Evolutionary conservation across 768 basidiomycete species (phyloP).

Genomic region (Jaapia argillacea): DNA sequence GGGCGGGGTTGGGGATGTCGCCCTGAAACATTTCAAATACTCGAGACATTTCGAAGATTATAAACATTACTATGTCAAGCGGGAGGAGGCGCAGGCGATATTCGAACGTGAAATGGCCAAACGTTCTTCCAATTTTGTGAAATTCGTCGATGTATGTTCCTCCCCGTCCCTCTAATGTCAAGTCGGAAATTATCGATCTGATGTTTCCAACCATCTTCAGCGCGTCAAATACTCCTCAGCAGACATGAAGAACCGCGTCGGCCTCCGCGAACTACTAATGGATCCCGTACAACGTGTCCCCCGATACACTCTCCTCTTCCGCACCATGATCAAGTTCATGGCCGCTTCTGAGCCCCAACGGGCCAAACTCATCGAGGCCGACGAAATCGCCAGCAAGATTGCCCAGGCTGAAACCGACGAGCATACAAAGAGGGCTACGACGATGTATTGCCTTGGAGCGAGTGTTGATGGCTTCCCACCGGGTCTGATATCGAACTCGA

Average conservation of each 20-base stretch:
- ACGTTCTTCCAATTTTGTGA: constrained; percentile 71
- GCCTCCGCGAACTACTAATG: constrained; percentile 86
- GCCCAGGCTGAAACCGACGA: constrained; percentile 89
- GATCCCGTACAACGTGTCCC: constrained; percentile 96
- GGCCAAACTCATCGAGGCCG: constrained; percentile 70
- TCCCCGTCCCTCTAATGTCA: neutral
- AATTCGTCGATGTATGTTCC: constrained; percentile 74
- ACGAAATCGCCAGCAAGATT: constrained; percentile 82
- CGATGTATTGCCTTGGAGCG: constrained; percentile 76
- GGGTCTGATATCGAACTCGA: constrained; percentile 78
- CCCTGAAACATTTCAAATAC: constrained; percentile 79
- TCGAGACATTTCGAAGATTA: constrained; percentile 84
- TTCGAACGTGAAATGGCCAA: constrained; percentile 79
- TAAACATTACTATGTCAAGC: constrained; percentile 82
- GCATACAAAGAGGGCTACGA: constrained; percentile 80
- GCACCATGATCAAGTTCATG: constrained; percentile 90
- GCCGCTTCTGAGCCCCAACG: constrained; percentile 67
- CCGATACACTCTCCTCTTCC: constrained; percentile 86
- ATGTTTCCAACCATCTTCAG: constrained; percentile 25
- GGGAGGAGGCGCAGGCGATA: constrained; percentile 85
- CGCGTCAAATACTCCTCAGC: constrained; percentile 79
- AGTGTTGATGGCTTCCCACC: constrained; percentile 90
- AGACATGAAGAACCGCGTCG: constrained; percentile 72
- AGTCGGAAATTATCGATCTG: constrained; percentile 1
- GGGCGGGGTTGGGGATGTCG: constrained; percentile 82